Evolutionary conservation across 2,329 filamentous ascomycete species (phyloP).

Genomic region (Sarocladiaceae sp.): DNA sequence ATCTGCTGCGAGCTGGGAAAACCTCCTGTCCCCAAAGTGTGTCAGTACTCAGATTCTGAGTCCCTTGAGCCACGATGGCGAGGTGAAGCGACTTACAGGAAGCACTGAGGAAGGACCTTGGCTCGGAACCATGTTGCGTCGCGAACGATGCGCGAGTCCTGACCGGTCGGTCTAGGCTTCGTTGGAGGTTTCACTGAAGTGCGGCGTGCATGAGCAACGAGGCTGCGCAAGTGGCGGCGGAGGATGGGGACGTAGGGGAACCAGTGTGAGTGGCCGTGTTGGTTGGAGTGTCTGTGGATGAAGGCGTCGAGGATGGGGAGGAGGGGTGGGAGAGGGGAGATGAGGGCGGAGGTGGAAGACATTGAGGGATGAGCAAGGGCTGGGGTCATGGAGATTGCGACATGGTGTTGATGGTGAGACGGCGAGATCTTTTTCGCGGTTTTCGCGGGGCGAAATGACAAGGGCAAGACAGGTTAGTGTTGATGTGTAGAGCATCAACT

Average conservation of each 20-base stretch:
- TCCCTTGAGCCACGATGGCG: neutral
- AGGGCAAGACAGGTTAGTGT: no score
- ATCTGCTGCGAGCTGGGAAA: constrained; percentile 65
- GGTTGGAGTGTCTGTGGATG: constrained; percentile 82
- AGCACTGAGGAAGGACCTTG: constrained; percentile 27
- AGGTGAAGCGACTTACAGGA: constrained; percentile 23
- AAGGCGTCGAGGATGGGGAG: constrained; percentile 61
- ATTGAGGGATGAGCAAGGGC: no score
- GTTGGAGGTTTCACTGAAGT: no score
- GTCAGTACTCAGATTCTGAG: neutral
- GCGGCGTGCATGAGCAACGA: no score
- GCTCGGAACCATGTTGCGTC: constrained; percentile 23
- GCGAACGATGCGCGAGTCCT: constrained; percentile 8
- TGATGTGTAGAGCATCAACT: no score
- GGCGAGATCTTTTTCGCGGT: neutral
- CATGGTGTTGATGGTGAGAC: neutral
- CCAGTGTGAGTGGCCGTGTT: constrained; percentile 78
- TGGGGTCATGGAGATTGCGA: neutral
- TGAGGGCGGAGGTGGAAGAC: constrained; percentile 11
- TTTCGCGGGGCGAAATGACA: no score
- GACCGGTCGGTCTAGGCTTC: constrained; percentile 8
- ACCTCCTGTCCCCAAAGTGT: constrained; percentile 37
- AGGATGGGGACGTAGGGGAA: constrained; percentile 68
- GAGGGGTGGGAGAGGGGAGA: constrained; percentile 30
- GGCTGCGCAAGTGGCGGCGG: constrained; percentile 55